phyloP scores from a whole-genome alignment of 345 rosid genomes.

The Stellera chamaejasme region DNA sequence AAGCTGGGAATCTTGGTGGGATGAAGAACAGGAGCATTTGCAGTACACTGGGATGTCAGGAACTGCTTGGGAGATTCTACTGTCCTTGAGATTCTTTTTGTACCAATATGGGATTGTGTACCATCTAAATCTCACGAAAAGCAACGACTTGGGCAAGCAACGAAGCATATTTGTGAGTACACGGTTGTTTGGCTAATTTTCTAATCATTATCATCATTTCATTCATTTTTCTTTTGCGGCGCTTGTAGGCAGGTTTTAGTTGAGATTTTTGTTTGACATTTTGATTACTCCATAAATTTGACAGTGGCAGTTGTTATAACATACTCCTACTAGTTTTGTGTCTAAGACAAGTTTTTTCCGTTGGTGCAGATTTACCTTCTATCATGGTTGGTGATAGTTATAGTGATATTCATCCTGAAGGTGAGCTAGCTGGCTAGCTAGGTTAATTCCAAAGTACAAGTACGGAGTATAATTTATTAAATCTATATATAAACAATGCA shows the following conservation, averaged over 20 bases:
- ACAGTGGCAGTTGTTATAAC: too few relatives aligned
- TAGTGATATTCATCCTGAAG: slow-evolving; percentile 71
- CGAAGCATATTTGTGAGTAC: slow-evolving; percentile 59
- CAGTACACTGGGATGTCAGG: slow-evolving; percentile 2
- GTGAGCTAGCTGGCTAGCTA: slow-evolving; percentile 16
- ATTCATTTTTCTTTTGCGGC: too few relatives aligned
- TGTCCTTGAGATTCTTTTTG: slow-evolving; percentile 12
- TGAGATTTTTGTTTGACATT: too few relatives aligned
- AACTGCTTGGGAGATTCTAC: slow-evolving; percentile 7
- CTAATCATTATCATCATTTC: too few relatives aligned
- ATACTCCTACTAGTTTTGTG: background rate
- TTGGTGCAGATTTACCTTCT: slow-evolving; percentile 63
- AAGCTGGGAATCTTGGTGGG: slow-evolving; percentile 17
- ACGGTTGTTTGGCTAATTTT: too few relatives aligned
- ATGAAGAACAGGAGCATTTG: slow-evolving; percentile 12
- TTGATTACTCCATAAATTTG: too few relatives aligned
- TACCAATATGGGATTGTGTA: slow-evolving; percentile 15
- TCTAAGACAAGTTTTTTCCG: background rate
- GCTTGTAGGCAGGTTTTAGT: too few relatives aligned
- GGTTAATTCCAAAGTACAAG: too few relatives aligned
- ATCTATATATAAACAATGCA: too few relatives aligned
- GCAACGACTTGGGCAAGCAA: slow-evolving; percentile 43
- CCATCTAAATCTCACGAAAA: slow-evolving; percentile 11
- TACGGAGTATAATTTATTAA: too few relatives aligned
- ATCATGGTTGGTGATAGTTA: slow-evolving; percentile 93